These are phyloP conservation scores for Metschnikowia vanudenii DNA, from an alignment of 805 yeast species.

Conservation along the genomic window DNA sequence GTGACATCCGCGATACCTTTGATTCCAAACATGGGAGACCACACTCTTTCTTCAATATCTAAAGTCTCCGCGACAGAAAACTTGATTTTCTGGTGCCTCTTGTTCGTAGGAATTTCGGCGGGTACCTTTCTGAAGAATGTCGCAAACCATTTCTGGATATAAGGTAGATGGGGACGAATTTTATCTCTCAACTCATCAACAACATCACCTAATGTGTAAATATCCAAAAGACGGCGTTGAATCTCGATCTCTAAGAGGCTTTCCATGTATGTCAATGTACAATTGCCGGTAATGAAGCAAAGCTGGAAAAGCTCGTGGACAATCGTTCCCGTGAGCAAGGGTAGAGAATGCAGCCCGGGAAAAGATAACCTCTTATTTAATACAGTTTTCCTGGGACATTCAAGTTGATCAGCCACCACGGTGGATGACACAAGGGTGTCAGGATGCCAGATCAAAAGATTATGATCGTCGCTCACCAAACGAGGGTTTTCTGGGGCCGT, in stretches of 20 bases:
- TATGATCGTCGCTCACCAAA: slow-evolving; percentile 54
- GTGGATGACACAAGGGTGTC: slow-evolving; percentile 83
- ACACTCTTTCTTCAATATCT: slow-evolving; percentile 86
- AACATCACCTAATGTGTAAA: slow-evolving; percentile 55
- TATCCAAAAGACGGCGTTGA: slow-evolving; percentile 46
- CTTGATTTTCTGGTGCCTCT: slow-evolving; percentile 32
- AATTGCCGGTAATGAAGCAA: slow-evolving; percentile 43
- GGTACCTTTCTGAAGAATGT: slow-evolving; percentile 37
- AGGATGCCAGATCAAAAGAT: slow-evolving; percentile 78
- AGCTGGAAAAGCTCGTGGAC: slow-evolving; percentile 74
- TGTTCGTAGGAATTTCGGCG: slow-evolving; percentile 26
- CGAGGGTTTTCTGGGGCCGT: slow-evolving; percentile 37
- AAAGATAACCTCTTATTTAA: slow-evolving; percentile 54
- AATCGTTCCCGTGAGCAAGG: slow-evolving; percentile 75
- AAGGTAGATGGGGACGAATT: slow-evolving; percentile 47
- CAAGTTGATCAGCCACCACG: slow-evolving; percentile 68
- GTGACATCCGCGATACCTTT: slow-evolving; percentile 91
- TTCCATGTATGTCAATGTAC: slow-evolving; percentile 39
- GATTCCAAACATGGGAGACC: slow-evolving; percentile 89
- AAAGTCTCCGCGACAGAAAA: slow-evolving; percentile 62
- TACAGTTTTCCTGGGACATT: slow-evolving; percentile 71
- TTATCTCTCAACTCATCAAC: slow-evolving; percentile 42
- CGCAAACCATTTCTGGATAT: slow-evolving; percentile 53
- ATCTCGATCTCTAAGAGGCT: slow-evolving; percentile 38
- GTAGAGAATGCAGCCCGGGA: slow-evolving; percentile 63